Evolutionary conservation across 768 basidiomycete species (phyloP), one percentile per base, ranked within the genome.

Genomic region (Glaciozyma antarctica): DNA sequence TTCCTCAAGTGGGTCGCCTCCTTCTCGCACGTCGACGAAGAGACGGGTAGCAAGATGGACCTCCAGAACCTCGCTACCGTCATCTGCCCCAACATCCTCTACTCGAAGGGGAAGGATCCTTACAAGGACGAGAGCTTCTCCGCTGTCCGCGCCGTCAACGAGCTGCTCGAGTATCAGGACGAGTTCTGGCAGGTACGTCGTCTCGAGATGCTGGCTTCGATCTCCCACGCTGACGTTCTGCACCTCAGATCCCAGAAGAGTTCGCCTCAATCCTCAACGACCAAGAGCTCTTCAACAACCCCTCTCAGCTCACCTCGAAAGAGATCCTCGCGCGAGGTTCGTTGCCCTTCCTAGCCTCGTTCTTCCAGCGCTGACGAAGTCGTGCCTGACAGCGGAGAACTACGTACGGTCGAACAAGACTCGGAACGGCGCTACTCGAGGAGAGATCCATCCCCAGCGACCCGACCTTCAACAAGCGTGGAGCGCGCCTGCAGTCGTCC

Each of bases 1-100:
- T 99, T 99, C 80, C 82, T 99, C 71, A 95, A 97, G 78, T 99
- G 95, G 95, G 95, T 99, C 16, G 94, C 94, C 15, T 95, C 92
- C 2, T 99, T 99, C 76, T 91, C 95, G 57, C 94, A 99, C 77
- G 85, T 93, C 80, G 93, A 97, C 74, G 90, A 92, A 71, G 89
- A 90, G 74, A 97, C 94, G 0, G 93, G 93, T 49, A 93, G 89
- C 78, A 93, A 94, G 79, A 99, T 99, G 95, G 95, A 99, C 77
- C 80, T 98, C 55, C 82, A 82, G 22, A 99, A 99, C 76, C 82
- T 99, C 70, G 91, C 95, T 44, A 97, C 91, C 13, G 94, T 98
- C 77, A 93, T 98, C 71, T 87, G 88, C 73, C 95, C 95, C n/a
- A 97, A 90, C 73, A 98, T 99, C 68, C 84, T 99, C 47, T 95